phyloP scores from a whole-genome alignment of 1,284 basidiomycete species.

The Grifola frondosa region DNA sequence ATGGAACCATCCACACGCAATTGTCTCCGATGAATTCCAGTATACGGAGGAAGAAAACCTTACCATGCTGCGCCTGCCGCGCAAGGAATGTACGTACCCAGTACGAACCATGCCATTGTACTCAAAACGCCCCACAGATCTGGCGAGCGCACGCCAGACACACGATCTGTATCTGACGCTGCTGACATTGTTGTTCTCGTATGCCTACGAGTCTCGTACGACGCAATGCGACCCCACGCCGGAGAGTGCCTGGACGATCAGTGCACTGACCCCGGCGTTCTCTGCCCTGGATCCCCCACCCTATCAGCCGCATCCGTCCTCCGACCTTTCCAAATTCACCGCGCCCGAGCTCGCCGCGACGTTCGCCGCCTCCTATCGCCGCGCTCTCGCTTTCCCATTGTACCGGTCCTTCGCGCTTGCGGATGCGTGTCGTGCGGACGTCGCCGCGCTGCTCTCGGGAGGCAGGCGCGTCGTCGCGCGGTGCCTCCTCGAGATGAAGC shows the following conservation, averaged over 20 bases:
- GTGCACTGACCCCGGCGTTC: conserved; percentile 67
- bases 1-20: conserved; percentile 58
- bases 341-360: conserved; percentile 47
- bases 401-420: conserved; percentile 74
- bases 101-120: conserved; percentile 3
- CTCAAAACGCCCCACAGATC: conserved; percentile 49
- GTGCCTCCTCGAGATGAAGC: conserved; percentile 66
- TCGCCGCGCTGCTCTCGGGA: conserved; percentile 51
- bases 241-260: conserved; percentile 82
- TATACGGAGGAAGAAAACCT: conserved; percentile 73
- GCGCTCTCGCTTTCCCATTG: conserved; percentile 70
- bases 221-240: conserved; percentile 74
- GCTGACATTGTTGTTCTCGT: conserved; percentile 68
- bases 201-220: conserved; percentile 74
- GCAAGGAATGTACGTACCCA: conserved; percentile 67
- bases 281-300: conserved; percentile 73
- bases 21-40: conserved; percentile 36
- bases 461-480: conserved; percentile 63
- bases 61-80: conserved; percentile 66
- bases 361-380: conserved; percentile 65
- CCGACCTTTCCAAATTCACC: conserved; percentile 35
- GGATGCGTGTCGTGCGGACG: conserved; percentile 64
- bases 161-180: conserved; percentile 66
- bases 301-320: conserved; percentile 34
- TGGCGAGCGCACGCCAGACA: conserved; percentile 52